A percentile compares a stretch with the other conserved stretches of the same genome.
Conservation (phyloP, 208 protist species). For the Lotmaria passim region DNA sequence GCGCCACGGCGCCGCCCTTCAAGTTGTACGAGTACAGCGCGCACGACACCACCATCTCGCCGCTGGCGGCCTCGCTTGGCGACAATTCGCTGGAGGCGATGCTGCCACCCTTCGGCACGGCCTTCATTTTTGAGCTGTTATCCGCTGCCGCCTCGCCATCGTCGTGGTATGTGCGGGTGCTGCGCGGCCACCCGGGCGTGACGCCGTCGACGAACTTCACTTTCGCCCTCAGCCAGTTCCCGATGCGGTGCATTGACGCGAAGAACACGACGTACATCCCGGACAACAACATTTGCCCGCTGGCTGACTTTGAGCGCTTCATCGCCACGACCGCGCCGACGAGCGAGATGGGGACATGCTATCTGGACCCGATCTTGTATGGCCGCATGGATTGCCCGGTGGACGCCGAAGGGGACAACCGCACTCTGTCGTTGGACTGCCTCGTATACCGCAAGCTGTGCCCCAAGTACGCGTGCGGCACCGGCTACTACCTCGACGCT, state of each 20-base stretch:
- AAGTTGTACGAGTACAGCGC: constrained; percentile 77
- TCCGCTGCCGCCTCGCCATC: constrained; percentile 1
- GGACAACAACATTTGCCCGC: constrained; percentile 51
- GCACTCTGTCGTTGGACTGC: constrained; percentile 36
- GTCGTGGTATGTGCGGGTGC: constrained; percentile 49
- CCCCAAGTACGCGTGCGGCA: constrained; percentile 45
- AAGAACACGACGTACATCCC: constrained; percentile 41
- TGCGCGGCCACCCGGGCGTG: constrained; percentile 58
- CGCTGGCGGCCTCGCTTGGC: constrained; percentile 55
- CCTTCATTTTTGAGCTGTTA: constrained; percentile 67
- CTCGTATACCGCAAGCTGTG: constrained; percentile 48
- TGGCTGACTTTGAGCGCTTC: constrained; percentile 59
- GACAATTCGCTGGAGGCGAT: constrained; percentile 45
- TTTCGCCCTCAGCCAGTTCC: constrained; percentile 42
- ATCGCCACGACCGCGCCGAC: constrained; percentile 53
- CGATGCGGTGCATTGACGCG: constrained; percentile 53
- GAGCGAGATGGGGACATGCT: constrained; percentile 58
- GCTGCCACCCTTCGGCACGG: constrained; percentile 67
- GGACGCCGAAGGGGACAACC: constrained; percentile 11
- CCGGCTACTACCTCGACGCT: constrained; percentile 43
- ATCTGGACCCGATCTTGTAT: constrained; percentile 48
- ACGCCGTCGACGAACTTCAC: constrained; percentile 40
- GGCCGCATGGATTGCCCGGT: constrained; percentile 46
- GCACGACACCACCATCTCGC: constrained; percentile 69
- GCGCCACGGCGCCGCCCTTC: constrained; percentile 28